A percentile compares a stretch with the other conserved stretches of the same genome.
Evolutionary conservation across 257 asterid genomes (phyloP).

Genomic region (Coffea eugenioides): DNA sequence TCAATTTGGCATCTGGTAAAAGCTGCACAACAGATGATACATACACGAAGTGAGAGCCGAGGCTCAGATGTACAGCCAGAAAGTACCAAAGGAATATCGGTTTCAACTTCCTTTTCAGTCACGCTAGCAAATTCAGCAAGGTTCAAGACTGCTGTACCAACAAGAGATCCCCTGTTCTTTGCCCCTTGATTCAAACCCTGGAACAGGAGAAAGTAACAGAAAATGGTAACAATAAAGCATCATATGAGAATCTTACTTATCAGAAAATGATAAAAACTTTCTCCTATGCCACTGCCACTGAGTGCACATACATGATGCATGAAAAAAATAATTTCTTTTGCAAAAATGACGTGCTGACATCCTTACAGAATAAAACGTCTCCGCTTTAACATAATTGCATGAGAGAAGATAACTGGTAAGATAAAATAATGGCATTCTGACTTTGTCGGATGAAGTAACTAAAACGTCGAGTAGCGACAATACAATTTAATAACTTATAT

Average conservation of each 20-base stretch:
- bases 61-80: constrained; percentile 39
- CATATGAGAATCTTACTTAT: neutral
- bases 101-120: constrained; percentile 51
- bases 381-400: neutral
- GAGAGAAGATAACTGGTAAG: neutral
- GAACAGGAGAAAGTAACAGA: constrained; percentile 16
- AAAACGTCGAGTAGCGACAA: neutral
- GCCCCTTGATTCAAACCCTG: constrained; percentile 65
- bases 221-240: neutral
- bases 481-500: neutral
- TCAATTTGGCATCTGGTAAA: neutral
- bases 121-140: constrained; percentile 76
- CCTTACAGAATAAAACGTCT: neutral
- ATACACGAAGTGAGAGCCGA: constrained; percentile 57
- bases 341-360: neutral
- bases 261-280: neutral
- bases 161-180: constrained; percentile 54
- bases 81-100: constrained; percentile 65
- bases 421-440: neutral
- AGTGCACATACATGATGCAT: neutral
- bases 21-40: constrained; percentile 11
- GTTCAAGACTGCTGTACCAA: constrained; percentile 66
- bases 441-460: neutral
- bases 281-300: neutral
- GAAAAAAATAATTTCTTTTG: neutral